Evolutionary conservation across 1,284 basidiomycete genomes (phyloP).

Genomic region (Waitea zeae): DNA sequence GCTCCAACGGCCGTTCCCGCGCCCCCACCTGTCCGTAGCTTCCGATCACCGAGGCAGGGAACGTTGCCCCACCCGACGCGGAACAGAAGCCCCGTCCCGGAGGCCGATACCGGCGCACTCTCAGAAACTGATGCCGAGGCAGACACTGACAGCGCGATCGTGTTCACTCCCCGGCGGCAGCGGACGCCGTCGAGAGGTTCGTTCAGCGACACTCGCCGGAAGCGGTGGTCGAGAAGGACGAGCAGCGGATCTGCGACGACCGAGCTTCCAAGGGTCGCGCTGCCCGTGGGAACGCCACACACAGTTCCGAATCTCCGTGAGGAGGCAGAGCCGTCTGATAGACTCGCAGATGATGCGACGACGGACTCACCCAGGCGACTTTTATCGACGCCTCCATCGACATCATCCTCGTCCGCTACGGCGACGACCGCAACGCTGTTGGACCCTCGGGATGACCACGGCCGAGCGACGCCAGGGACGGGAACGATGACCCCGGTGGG

Average conservation of each 20-base stretch:
- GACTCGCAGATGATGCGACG: too few species aligned
- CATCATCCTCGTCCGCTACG: neutral
- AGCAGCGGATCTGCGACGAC: too few species aligned
- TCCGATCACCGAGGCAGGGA: neutral
- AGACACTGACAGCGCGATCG: too few species aligned
- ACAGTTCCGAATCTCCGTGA: too few species aligned
- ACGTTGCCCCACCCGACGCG: neutral
- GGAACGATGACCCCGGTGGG: slow-evolving; percentile 13
- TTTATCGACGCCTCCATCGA: slow-evolving; percentile 7
- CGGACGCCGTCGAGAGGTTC: too few species aligned
- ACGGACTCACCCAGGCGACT: slow-evolving; percentile 5
- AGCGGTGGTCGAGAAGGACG: too few species aligned
- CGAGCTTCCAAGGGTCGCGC: too few species aligned
- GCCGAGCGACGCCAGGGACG: neutral
- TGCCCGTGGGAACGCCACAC: too few species aligned
- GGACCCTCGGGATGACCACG: neutral
- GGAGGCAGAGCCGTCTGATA: too few species aligned
- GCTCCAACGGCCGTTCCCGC: neutral
- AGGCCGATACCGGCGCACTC: slow-evolving; percentile 10
- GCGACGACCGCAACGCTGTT: neutral
- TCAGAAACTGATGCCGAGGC: slow-evolving; percentile 52
- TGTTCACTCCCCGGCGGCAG: slow-evolving; percentile 46
- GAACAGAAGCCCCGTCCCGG: neutral
- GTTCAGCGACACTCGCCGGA: too few species aligned
- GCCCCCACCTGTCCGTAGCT: neutral